These are phyloP conservation scores for Thalassiosira allenii DNA, from an alignment of 352 stramenopile species.

Conservation along the genomic window DNA sequence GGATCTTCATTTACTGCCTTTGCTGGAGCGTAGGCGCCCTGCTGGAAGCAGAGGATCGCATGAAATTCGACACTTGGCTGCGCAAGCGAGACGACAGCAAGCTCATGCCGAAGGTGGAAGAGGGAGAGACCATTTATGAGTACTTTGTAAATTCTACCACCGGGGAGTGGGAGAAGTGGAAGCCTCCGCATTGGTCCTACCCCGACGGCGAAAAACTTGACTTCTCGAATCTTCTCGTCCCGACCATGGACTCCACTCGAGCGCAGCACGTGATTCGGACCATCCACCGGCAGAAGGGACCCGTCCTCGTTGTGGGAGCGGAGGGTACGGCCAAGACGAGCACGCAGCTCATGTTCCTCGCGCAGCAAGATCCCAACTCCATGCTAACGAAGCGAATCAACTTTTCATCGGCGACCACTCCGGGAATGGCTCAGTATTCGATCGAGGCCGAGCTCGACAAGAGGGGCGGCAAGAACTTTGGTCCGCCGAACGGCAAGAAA, in stretches of 20 bases:
- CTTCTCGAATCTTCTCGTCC: constrained; percentile 97
- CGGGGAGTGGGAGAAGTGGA: constrained; percentile 96
- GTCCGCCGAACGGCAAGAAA: constrained; percentile 96
- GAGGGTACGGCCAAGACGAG: constrained; percentile 98
- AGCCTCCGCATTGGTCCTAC: constrained; percentile 95
- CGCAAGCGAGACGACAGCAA: constrained; percentile 90
- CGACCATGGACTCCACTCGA: constrained; percentile 98
- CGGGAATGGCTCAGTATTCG: constrained; percentile 97
- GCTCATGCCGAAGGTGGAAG: constrained; percentile 88
- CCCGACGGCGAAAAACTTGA: constrained; percentile 94
- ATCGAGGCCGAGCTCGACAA: constrained; percentile 99
- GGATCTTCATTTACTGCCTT: constrained; percentile 96
- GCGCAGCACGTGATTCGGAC: constrained; percentile 92
- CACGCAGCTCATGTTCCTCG: constrained; percentile 98
- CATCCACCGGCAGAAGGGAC: constrained; percentile 91
- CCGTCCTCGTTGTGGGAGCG: constrained; percentile 95
- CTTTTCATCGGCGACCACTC: constrained; percentile 97
- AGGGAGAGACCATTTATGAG: constrained; percentile 91
- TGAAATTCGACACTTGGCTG: constrained; percentile 96
- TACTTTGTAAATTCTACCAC: constrained; percentile 92
- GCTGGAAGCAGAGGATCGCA: constrained; percentile 95
- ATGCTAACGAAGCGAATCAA: constrained; percentile 98
- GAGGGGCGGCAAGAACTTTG: constrained; percentile 97
- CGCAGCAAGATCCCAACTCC: constrained; percentile 91
- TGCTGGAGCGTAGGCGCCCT: constrained; percentile 96